Conservation (phyloP, 2,329 filamentous ascomycete species). For the Lecanosticta acicola region DNA sequence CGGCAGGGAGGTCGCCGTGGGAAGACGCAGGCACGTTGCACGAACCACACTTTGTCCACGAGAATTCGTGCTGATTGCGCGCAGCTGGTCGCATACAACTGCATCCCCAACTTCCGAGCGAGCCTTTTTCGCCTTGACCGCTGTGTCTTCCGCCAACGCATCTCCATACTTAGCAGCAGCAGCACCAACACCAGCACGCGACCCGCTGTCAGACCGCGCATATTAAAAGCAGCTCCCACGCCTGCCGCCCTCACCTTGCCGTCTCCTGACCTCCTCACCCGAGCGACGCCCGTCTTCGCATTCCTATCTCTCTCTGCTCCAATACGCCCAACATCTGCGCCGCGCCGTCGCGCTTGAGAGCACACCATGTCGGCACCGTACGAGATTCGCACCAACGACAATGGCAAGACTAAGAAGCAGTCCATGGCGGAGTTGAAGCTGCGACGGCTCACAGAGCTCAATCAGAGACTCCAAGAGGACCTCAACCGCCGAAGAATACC, state of each 20-base stretch:
- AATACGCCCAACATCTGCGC: conserved; percentile 1
- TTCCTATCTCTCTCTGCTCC: conserved; percentile 11
- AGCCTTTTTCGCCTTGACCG: conserved; percentile 1
- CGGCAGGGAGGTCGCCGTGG: conserved; percentile 3
- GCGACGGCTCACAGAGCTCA: conserved; percentile 90
- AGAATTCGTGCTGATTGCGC: conserved; percentile 11
- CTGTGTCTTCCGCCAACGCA: neutral
- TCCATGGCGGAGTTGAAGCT: conserved; percentile 99
- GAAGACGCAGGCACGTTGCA: conserved; percentile 13
- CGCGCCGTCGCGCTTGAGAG: neutral
- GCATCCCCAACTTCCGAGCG: conserved; percentile 3
- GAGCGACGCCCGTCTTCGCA: conserved; percentile 6
- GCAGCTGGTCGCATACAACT: conserved; percentile 8
- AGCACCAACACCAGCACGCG: conserved; percentile 1
- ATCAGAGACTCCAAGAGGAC: conserved; percentile 91
- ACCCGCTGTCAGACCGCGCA: neutral
- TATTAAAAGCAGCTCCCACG: neutral
- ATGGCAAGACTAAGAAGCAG: conserved; percentile 88
- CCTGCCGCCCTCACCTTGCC: neutral
- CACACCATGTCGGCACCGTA: conserved; percentile 56
- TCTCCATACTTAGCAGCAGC: conserved; percentile 1
- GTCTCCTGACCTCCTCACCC: neutral
- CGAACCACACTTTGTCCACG: conserved; percentile 17
- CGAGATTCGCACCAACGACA: conserved; percentile 60
- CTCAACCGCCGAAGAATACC: conserved; percentile 92